These are phyloP conservation scores for Aspergillus sp. DNA, from an alignment of 2,329 filamentous ascomycete species.

Conservation along the genomic window DNA sequence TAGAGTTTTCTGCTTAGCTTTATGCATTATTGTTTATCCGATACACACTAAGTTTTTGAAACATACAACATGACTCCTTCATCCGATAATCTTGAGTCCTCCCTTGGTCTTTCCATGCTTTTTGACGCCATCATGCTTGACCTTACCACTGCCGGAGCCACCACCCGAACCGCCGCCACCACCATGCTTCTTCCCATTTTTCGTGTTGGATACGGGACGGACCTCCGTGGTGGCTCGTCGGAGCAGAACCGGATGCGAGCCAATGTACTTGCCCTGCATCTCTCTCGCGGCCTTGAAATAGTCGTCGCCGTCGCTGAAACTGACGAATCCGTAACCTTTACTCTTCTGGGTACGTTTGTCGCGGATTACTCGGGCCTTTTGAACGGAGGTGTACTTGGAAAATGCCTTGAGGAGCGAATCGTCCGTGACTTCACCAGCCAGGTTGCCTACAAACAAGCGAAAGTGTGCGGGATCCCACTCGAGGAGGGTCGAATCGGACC, in stretches of 20 bases:
- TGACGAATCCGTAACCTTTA: conserved; percentile 95
- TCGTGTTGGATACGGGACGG: conserved; percentile 69
- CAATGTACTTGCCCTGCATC: conserved; percentile 99
- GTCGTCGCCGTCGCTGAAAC: conserved; percentile 91
- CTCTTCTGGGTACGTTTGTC: conserved; percentile 97
- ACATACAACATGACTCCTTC: conserved; percentile 15
- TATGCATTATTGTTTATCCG: no score
- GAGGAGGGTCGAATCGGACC: conserved; percentile 83
- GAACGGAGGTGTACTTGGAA: conserved; percentile 79
- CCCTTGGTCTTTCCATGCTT: conserved; percentile 50
- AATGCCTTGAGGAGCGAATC: conserved; percentile 95
- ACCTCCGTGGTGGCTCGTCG: conserved; percentile 91
- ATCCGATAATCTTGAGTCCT: conserved; percentile 48
- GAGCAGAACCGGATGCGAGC: conserved; percentile 88
- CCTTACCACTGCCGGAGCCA: conserved; percentile 40
- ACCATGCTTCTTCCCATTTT: conserved; percentile 60
- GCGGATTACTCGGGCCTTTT: conserved; percentile 89
- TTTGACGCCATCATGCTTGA: conserved; percentile 48
- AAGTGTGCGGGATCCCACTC: conserved; percentile 97
- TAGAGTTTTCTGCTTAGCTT: no score
- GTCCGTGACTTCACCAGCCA: conserved; percentile 96
- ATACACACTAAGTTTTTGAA: no score
- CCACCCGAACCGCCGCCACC: conserved; percentile 32
- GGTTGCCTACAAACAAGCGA: conserved; percentile 92
- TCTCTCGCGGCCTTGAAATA: conserved; percentile 96